Evolutionary conservation across 176 grass and related monocot species (phyloP), one percentile per base, ranked within the genome.

Genomic region (Lolium multiflorum): DNA sequence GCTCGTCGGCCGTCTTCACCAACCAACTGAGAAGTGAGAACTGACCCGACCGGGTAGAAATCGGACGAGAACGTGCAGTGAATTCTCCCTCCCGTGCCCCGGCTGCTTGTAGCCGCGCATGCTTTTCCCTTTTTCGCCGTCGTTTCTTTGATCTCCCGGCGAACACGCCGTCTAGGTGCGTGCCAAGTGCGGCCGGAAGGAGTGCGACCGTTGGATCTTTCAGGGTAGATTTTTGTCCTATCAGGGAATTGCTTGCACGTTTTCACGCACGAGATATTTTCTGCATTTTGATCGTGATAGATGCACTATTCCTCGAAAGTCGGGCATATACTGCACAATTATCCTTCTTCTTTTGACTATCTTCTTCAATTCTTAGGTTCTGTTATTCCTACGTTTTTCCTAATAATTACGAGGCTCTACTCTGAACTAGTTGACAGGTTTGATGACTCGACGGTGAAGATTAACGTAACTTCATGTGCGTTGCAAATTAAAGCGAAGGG

Each of bases 121-220:
- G 66, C 46, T 15, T 82, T 82, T 24, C 2, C 21, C 58, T n/a
- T 47, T 85, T 89, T 85, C 82, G 76, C 48, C 37, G 68, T 85
- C 24, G 10, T 35, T 89, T 80, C 82, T 28, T 72, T 0, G 44
- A 52, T 78, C 70, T 7, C 51, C 75, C 41, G 18, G 14, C 15
- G 31, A 46, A 64, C 7, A 57, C 48, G 49, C 22, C 7, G 17
- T 5, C 56, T 48, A 17, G 1, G 9, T 73, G 38, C 44, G 20
- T 58, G 37, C 13, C 11, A 2, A 25, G 3, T 54, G 61, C 61
- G 44, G 5, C 44, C 1, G 21, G 41, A 44, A 44, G 11, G 72
- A 43, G 56, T 38, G 64, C 7, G 28, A 5, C 6, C 12, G 25
- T 35, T 38, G 64, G 64, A 38, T 67, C 65, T 18, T 37, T 18